Evolutionary conservation across 2,329 filamentous ascomycete genomes (phyloP), one percentile per base, ranked within the genome.

Genomic region (Diplodia corticola): DNA sequence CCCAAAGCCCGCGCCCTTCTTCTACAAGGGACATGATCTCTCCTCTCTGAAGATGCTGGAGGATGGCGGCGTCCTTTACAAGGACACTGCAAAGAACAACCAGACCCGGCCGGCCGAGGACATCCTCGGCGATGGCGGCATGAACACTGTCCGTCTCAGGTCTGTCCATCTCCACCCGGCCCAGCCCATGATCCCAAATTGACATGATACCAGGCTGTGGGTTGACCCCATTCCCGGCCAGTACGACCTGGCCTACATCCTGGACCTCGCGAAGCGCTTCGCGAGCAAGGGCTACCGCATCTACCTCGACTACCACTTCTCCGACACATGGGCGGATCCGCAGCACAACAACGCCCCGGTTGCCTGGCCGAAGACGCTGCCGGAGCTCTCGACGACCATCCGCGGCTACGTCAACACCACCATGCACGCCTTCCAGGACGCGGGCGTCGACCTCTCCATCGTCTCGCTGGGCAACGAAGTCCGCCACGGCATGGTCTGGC

Each of bases 391-490:
- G 1, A 86, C 83, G 81, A 80, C 84, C 71, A 75, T 91, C 13
- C 90, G 91, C 79, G 88, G 89, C 77, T 91, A 92, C 76, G 92
- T 89, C 0, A 77, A 84, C 5, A 80, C 82, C 3, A 84, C 89
- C 0, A 83, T 85, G 67, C 86, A 92, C 72, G 77, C 81, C 17
- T 91, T 91, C 71, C 81, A 85, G 1, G 74, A 75, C 0, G 83
- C 84, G 13, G 82, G 82, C 2, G 80, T 91, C 28, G 76, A 81
- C 4, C 84, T 89, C 0, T 79, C 81, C 1, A 86, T 92, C 60
- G 84, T 92, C 61, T 88, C 86, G 17, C 88, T 92, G 69, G 90
- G 90, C 22, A 92, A 92, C 71, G 90, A 92, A 74, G 91, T 92
- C 73, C 85, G 85, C 0, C 78, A 81, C 2, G 90, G 90, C 0